Conservation (phyloP, 768 basidiomycete species). For the Mycena latifolia region DNA sequence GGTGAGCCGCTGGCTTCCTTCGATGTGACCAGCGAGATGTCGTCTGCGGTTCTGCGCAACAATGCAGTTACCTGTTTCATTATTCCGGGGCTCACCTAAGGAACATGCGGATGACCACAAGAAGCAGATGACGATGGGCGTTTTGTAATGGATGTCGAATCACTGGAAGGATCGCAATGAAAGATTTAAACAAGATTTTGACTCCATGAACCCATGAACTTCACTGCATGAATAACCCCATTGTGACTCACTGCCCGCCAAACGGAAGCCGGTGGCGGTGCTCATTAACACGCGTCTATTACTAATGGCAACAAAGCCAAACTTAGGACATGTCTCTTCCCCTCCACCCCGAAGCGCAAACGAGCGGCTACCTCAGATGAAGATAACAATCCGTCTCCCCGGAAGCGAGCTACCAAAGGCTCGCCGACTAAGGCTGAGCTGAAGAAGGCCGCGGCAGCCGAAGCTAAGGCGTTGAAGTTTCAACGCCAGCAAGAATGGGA, state of each 20-base stretch:
- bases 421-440: slow-evolving; percentile 8
- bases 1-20: not conserved
- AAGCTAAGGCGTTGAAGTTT: not conserved
- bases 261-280: slow-evolving; percentile 23
- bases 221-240: too few species aligned
- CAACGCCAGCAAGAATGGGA: not conserved
- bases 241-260: too few species aligned
- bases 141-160: not conserved
- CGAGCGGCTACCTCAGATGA: not conserved
- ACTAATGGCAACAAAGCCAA: not conserved
- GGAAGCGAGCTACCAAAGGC: not conserved
- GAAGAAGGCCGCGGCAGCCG: not conserved
- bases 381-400: not conserved
- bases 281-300: not conserved
- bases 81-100: slow-evolving; percentile 5
- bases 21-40: not conserved
- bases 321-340: slow-evolving; percentile 4
- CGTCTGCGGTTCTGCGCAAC: not conserved
- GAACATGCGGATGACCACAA: not conserved
- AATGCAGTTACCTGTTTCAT: slow-evolving; percentile 17
- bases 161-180: too few species aligned
- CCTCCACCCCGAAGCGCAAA: slow-evolving; percentile 11
- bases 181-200: too few species aligned
- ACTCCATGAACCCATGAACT: too few species aligned
- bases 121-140: too few species aligned